Conservation (phyloP, 2,329 filamentous ascomycete genomes). For the Rachicladosporium sp. region DNA sequence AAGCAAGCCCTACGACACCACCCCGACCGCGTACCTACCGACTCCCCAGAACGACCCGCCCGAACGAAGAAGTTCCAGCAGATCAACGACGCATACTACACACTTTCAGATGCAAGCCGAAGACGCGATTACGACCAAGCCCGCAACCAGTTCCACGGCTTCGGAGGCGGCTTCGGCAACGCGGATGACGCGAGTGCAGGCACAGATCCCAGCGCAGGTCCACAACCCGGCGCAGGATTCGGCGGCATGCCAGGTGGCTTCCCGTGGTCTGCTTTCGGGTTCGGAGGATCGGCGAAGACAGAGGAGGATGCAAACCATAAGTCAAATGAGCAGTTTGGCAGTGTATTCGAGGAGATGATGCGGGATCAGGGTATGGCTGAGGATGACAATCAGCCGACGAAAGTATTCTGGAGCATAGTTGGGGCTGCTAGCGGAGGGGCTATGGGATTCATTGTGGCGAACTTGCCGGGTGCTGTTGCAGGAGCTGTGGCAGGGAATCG, state of each 20-base stretch:
- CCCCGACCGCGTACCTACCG: constrained; percentile 73
- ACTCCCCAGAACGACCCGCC: constrained; percentile 68
- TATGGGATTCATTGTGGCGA: constrained; percentile 89
- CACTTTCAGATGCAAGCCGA: constrained; percentile 65
- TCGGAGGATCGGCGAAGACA: constrained; percentile 35
- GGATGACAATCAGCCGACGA: constrained; percentile 46
- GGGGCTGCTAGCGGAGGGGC: constrained; percentile 80
- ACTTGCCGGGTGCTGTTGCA: constrained; percentile 76
- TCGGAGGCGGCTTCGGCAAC: constrained; percentile 27
- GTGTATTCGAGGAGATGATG: constrained; percentile 45
- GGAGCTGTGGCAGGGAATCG: constrained; percentile 88
- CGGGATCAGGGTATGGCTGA: constrained; percentile 57
- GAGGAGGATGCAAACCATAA: constrained; percentile 35
- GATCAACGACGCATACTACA: constrained; percentile 89
- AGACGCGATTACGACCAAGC: constrained; percentile 76
- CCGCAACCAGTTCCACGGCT: constrained; percentile 44
- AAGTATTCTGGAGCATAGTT: constrained; percentile 74
- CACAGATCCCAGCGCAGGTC: constrained; percentile 31
- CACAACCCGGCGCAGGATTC: constrained; percentile 24
- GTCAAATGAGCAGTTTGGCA: constrained; percentile 73
- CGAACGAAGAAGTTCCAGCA: constrained; percentile 84
- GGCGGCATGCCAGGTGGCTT: constrained; percentile 51
- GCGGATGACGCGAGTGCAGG: constrained; percentile 33
- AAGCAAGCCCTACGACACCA: constrained; percentile 78
- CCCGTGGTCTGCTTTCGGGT: constrained; percentile 65